Percentiles rank a stretch among this genome's conserved stretches.
Evolutionary conservation across 108 stramenopile genomes (phyloP).

Genomic region (Licmophora abbreviata): DNA sequence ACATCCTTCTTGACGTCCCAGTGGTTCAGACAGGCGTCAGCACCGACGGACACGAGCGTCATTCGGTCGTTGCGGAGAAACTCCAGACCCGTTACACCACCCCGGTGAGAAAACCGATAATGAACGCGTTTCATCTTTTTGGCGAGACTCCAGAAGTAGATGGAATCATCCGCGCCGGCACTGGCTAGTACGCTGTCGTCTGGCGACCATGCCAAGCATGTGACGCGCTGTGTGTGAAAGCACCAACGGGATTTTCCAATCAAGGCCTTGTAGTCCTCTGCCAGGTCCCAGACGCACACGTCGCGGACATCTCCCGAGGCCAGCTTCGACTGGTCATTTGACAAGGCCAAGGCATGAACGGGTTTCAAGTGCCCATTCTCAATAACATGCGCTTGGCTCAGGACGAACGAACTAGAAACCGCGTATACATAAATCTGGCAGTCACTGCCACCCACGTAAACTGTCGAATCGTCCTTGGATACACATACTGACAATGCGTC

Average conservation of each 20-base stretch:
- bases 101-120: slow-evolving; percentile 80
- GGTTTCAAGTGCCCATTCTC: slow-evolving; percentile 59
- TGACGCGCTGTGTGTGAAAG: slow-evolving; percentile 74
- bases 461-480: slow-evolving; percentile 58
- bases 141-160: slow-evolving; percentile 67
- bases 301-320: slow-evolving; percentile 82
- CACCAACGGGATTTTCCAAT: slow-evolving; percentile 67
- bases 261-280: slow-evolving; percentile 30
- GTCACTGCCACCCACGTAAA: slow-evolving; percentile 91
- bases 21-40: slow-evolving; percentile 74
- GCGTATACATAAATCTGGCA: slow-evolving; percentile 84
- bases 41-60: slow-evolving; percentile 83
- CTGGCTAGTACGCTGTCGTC: slow-evolving; percentile 70
- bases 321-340: slow-evolving; percentile 69
- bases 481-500: slow-evolving; percentile 67
- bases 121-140: slow-evolving; percentile 70
- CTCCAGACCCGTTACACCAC: slow-evolving; percentile 59
- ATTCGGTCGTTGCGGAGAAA: slow-evolving; percentile 30
- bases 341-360: slow-evolving; percentile 78
- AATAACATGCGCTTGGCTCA: slow-evolving; percentile 51
- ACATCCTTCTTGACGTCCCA: slow-evolving; percentile 78
- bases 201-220: slow-evolving; percentile 59
- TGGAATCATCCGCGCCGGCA: slow-evolving; percentile 71
- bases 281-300: slow-evolving; percentile 61
- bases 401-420: slow-evolving; percentile 6